Evolutionary conservation across 768 basidiomycete genomes (phyloP).

Genomic region (Lactarius hatsudake): DNA sequence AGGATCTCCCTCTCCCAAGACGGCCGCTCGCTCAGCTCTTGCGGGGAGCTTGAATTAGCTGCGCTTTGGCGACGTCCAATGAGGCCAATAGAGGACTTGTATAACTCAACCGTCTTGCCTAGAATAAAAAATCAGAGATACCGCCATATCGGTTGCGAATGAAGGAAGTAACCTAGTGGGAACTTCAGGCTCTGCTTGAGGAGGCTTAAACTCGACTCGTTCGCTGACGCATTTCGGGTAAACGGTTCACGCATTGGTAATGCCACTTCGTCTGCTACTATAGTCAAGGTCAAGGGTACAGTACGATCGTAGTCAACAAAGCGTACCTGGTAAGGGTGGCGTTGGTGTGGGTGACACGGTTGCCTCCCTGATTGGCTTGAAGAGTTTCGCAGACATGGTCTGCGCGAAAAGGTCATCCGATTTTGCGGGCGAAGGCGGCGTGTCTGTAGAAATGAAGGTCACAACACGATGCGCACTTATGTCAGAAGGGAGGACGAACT

Average conservation of each 20-base stretch:
- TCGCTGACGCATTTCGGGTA: conserved; percentile 21
- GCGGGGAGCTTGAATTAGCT: conserved; percentile 24
- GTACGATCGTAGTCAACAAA: conserved; percentile 36
- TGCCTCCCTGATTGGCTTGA: conserved; percentile 7
- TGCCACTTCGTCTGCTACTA: conserved; percentile 21
- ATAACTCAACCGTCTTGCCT: conserved; percentile 70
- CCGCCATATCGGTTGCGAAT: too few species aligned
- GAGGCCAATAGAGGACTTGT: conserved; percentile 52
- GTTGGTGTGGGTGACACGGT: conserved; percentile 8
- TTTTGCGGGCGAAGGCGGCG: conserved; percentile 4
- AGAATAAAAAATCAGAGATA: not conserved
- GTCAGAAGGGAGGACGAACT: conserved; percentile 7
- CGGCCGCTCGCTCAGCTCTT: conserved; percentile 32
- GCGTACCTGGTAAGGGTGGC: conserved; percentile 9
- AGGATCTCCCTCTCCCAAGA: conserved; percentile 50
- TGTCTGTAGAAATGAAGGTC: conserved; percentile 3
- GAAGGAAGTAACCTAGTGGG: conserved; percentile 60
- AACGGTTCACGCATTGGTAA: conserved; percentile 17
- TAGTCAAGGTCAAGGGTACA: not conserved
- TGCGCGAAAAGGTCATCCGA: conserved; percentile 7
- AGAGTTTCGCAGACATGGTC: conserved; percentile 15
- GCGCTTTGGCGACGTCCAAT: conserved; percentile 18
- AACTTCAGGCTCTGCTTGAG: conserved; percentile 70
- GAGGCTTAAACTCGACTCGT: conserved; percentile 44
- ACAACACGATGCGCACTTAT: not conserved